Base-by-base conservation (phyloP, 2,329 filamentous ascomycete species). In the Fonsecaea pedrosoi region DNA sequence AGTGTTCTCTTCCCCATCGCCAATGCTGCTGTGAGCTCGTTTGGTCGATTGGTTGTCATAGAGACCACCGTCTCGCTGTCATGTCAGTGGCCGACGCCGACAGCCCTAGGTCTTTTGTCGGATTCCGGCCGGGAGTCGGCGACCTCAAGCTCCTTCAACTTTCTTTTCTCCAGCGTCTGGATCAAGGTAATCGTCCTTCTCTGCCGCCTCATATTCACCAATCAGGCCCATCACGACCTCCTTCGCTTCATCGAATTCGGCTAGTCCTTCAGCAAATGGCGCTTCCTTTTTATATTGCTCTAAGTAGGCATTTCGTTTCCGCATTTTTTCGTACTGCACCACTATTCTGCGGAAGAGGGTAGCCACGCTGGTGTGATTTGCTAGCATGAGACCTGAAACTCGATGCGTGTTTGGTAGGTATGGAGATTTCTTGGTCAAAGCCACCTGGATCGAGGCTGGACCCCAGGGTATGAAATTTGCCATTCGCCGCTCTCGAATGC, bases 381-480 rank as follows among this genome's bases (percentile, higher is more conserved):
- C 95, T 67, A 99, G 83, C 95, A 99, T 99, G 66, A 99, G 86
- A 1, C 95, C 95, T 71, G 92, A 97, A 62, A 99, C 95, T 57
- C 95, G 90, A 77, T 97, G 93, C 72, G 92, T 92, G 82, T 96
- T 96, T 63, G 92, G 91, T 50, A 97, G 90, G 76, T 99, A 98
- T 1, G 96, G 96, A 50, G 94, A 97, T 76, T 96, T 92, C 82
- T 97, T 97, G 1, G 95, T 97, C 69, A 99, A 81, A 2, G 95
- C 96, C 12, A 99, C 95, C 79, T 99, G 95, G 71, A 99, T 99
- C 76, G 92, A 96, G 34, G 95, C 95, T 0, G 95, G 95, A 0
- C 95, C 95, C 95, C 95, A 99, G 9, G 96, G 95, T 70, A 99
- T 99, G 76, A 99, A 99, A 0, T 92, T 96, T 9, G 95, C 96